Conservation (phyloP, 805 yeast genomes). For the Metschnikowia lachancei region DNA sequence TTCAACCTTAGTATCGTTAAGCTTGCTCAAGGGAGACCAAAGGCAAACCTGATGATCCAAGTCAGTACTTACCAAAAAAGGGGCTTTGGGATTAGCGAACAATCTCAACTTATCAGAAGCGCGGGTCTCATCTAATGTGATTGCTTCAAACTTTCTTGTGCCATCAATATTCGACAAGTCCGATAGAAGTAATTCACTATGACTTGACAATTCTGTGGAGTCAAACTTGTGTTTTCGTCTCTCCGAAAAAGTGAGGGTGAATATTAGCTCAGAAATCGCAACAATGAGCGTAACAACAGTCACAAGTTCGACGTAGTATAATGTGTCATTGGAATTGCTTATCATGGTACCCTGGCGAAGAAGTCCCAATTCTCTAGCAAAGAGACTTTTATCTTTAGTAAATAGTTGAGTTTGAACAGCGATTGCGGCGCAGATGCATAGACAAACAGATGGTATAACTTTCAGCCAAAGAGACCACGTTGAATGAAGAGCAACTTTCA, state of each 20-base stretch:
- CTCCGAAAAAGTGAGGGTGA: slow-evolving; percentile 27
- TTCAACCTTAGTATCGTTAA: slow-evolving; percentile 20
- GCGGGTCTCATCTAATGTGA: slow-evolving; percentile 46
- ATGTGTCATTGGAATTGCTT: slow-evolving; percentile 36
- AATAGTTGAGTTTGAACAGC: neutral
- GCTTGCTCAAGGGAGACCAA: slow-evolving; percentile 61
- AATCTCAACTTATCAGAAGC: slow-evolving; percentile 60
- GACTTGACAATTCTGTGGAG: neutral
- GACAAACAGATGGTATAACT: slow-evolving; percentile 21
- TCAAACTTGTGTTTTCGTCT: slow-evolving; percentile 11
- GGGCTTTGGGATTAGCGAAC: slow-evolving; percentile 54
- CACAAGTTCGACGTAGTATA: slow-evolving; percentile 55
- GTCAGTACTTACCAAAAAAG: slow-evolving; percentile 68
- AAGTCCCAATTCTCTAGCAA: neutral
- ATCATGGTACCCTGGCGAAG: neutral
- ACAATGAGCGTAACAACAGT: slow-evolving; percentile 50
- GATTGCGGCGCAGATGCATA: neutral
- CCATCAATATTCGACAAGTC: slow-evolving; percentile 18
- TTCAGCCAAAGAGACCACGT: slow-evolving; percentile 13
- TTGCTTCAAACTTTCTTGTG: slow-evolving; percentile 27
- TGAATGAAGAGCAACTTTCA: slow-evolving; percentile 13
- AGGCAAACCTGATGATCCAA: slow-evolving; percentile 68
- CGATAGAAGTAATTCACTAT: slow-evolving; percentile 3
- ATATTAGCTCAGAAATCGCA: slow-evolving; percentile 46
- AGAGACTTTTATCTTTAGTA: neutral